Base-by-base conservation (phyloP, 257 asterid genomes). In the Solanum clarkiae region DNA sequence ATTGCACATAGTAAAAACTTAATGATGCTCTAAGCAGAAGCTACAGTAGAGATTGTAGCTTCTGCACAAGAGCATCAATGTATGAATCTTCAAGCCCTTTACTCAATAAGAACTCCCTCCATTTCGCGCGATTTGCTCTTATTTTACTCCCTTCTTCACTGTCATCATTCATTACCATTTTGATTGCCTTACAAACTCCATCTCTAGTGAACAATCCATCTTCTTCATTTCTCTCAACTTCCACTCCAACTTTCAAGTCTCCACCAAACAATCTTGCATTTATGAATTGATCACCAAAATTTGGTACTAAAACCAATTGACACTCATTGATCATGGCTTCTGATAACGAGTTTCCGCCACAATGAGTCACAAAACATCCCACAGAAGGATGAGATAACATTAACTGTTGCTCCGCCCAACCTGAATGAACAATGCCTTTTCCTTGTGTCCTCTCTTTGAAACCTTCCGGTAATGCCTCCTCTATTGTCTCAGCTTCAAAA, bases 341-440 rank as follows among this genome's bases (percentile, higher is more conserved):
- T 3, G 86, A 80, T 32, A 89, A 55, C 2, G 91, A 89, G 16
- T 88, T 88, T 1, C 86, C 82, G 0, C 91, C 90, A 26, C 91
- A 89, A 40, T 89, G 91, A 7, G 89, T 85, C 4, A 89, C 89
- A 66, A 89, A 89, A 49, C 88, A 86, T 15, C 91, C 91, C 60
- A 89, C 86, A 5, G 87, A 87, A 12, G 86, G 82, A 40, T 89
- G 92, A 1, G 60, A 63, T 15, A 87, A 70, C 29, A 89, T 86
- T 86, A 86, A 65, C 13, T 89, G 89, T 44, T 90, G 92, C 29
- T 86, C 89, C 57, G 84, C 88, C 91, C 91, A 90, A 17, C 87
- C 87, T 6, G 86, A 85, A 42, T 85, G 57, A 40, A 90, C 88
- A 4, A 90, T 18, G 11, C 87, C 91, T 85, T 79, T 83, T 40